phyloP scores from a whole-genome alignment of 352 stramenopile genomes.

The Ophiocytium majus region DNA sequence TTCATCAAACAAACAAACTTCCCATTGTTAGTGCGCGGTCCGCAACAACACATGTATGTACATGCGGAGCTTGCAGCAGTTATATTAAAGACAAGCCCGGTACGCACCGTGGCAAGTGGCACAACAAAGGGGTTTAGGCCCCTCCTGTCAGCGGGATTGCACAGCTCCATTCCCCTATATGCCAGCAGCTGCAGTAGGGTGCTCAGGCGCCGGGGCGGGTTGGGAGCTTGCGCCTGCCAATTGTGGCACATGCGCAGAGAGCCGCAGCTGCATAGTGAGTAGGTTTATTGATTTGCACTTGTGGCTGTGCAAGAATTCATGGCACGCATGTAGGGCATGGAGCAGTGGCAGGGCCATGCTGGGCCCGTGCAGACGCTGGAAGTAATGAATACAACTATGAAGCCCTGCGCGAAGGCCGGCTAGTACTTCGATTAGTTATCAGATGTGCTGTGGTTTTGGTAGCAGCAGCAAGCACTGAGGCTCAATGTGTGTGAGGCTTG shows the following conservation, averaged over 20 bases:
- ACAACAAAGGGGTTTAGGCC: conserved; percentile 49
- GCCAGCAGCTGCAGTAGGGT: conserved; percentile 41
- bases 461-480: too few relatives aligned
- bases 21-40: background rate
- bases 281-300: background rate
- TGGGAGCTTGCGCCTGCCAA: conserved; percentile 46
- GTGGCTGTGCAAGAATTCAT: background rate
- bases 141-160: conserved; percentile 39
- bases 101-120: conserved; percentile 38
- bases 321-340: conserved; percentile 5
- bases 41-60: too few relatives aligned
- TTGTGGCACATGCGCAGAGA: background rate
- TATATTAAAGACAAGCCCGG: background rate
- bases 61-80: background rate
- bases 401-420: too few relatives aligned
- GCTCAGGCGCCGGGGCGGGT: conserved; percentile 32
- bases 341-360: background rate
- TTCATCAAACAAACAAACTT: background rate
- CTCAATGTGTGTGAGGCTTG: too few relatives aligned
- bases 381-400: background rate
- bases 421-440: too few relatives aligned
- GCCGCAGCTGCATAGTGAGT: background rate
- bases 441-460: too few relatives aligned
- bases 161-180: conserved; percentile 34
- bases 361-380: background rate